phyloP scores from a whole-genome alignment of 2,329 filamentous ascomycete genomes.

The Purpureocillium lavendulum region DNA sequence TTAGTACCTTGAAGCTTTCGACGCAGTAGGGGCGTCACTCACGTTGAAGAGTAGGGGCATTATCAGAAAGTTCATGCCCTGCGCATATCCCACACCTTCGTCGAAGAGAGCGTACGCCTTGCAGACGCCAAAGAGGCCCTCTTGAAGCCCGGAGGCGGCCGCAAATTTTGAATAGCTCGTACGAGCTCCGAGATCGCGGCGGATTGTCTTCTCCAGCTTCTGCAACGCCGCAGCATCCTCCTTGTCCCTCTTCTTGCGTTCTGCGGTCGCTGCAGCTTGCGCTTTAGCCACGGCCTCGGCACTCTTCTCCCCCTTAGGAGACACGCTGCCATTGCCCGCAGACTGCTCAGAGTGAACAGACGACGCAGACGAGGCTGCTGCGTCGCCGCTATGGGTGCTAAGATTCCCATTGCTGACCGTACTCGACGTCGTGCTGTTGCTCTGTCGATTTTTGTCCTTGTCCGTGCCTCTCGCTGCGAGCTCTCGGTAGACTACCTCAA shows the following conservation, averaged over 20 bases:
- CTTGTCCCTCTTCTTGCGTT: constrained; percentile 70
- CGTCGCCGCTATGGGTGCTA: constrained; percentile 53
- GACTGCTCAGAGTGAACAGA: constrained; percentile 76
- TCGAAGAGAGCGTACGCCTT: constrained; percentile 97
- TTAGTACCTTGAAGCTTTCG: constrained; percentile 9
- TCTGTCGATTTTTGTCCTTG: constrained; percentile 60
- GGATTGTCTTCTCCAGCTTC: constrained; percentile 87
- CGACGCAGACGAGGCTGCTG: constrained; percentile 68
- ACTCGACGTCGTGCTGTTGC: constrained; percentile 44
- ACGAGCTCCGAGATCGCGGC: constrained; percentile 79
- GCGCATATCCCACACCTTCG: constrained; percentile 89
- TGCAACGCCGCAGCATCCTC: constrained; percentile 65
- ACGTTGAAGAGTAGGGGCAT: constrained; percentile 96
- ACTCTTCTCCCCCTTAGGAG: constrained; percentile 52
- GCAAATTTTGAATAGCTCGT: constrained; percentile 97
- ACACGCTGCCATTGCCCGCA: constrained; percentile 45
- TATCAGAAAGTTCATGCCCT: constrained; percentile 97
- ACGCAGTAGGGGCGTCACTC: constrained; percentile 22
- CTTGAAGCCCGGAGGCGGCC: constrained; percentile 81
- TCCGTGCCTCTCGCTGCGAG: constrained; percentile 73
- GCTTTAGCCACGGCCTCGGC: constrained; percentile 57
- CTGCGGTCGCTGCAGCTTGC: constrained; percentile 54
- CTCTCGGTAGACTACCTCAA: constrained; percentile 81
- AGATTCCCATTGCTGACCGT: constrained; percentile 44
- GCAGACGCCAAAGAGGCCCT: constrained; percentile 89